Evolutionary conservation across 1,284 basidiomycete species (phyloP), one percentile per base, ranked within the genome.

Genomic region (Taiwanofungus camphoratus): DNA sequence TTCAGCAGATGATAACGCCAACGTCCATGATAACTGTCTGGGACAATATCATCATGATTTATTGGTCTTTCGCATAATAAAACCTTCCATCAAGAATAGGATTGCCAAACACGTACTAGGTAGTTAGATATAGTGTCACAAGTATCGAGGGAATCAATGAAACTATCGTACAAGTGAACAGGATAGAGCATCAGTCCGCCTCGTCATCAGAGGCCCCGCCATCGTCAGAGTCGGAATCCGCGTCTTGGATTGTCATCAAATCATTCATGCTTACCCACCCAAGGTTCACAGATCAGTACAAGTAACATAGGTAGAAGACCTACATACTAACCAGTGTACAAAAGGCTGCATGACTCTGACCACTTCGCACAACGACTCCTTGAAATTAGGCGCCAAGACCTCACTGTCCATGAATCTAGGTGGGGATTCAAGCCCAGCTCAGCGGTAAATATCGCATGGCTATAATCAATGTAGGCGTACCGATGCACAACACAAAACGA

Each of bases 331-430:
- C 90, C 84, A 82, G 57, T 88, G 86, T 8, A 94, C 86, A 46
- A 95, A 81, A 0, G 92, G 92, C 45, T 70, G 67, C 61, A 85
- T 68, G 1, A 87, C 68, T 21, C 55, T 63, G 1, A 73, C 75
- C 11, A 86, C 70, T 11, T 72, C 60, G 35, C 71, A 68, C 7
- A 93, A 58, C 22, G 71, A 71, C 27, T 84, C 73, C 36, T 77
- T 76, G 62, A 93, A 94, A 39, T 76, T 68, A 7, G 75, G 68
- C 6, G 68, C 62, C 1, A 88, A 64, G 3, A 91, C 90, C 55
- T 92, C 76, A 11, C 73, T 68, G 54, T 94, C 91, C 1, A 70
- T 68, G 60, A 94, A 92, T 29, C 88, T 92, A 45, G n/a, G n/a
- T n/a, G n/a, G n/a, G n/a, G n/a, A n/a, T n/a, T n/a, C 5, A n/a